Percentiles rank a stretch among this genome's conserved stretches.
These are phyloP conservation scores for Vickermania ingenoplastis DNA, from an alignment of 208 protist species.

Conservation along the genomic window DNA sequence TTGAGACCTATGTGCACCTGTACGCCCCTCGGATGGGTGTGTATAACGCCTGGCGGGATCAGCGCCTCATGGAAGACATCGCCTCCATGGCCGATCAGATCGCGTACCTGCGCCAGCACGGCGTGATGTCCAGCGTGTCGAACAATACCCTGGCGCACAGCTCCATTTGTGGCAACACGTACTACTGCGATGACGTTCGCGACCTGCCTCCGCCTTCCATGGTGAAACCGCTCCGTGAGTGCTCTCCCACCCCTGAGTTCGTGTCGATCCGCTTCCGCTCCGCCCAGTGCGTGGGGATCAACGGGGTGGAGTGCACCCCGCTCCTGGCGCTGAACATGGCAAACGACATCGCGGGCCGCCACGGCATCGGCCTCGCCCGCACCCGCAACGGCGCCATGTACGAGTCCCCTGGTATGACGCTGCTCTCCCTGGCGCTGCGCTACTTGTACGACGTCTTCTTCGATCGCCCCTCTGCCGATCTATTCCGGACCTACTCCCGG, in stretches of 20 bases:
- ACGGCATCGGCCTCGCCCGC: constrained; percentile 73
- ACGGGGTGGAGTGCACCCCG: constrained; percentile 70
- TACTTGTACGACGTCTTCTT: constrained; percentile 86
- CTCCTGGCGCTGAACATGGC: constrained; percentile 73
- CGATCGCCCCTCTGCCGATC: constrained; percentile 50
- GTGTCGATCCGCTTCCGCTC: constrained; percentile 64
- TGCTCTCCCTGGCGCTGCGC: constrained; percentile 60
- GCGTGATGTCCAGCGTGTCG: constrained; percentile 51
- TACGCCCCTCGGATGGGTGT: constrained; percentile 79
- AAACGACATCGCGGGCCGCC: constrained; percentile 84
- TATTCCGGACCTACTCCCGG: constrained; percentile 73
- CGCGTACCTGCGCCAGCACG: constrained; percentile 56
- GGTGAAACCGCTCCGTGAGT: constrained; percentile 51
- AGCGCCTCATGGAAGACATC: constrained; percentile 77
- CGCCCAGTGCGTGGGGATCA: constrained; percentile 73
- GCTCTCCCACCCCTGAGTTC: constrained; percentile 64
- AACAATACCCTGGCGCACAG: constrained; percentile 59
- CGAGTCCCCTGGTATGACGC: constrained; percentile 85
- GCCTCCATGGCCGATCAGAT: constrained; percentile 63
- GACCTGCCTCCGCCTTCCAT: constrained; percentile 42
- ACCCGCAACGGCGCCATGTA: constrained; percentile 81
- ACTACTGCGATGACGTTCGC: constrained; percentile 59
- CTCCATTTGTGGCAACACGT: constrained; percentile 79
- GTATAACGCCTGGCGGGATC: constrained; percentile 88
- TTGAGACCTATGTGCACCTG: constrained; percentile 83